Percentiles rank a stretch among this genome's conserved stretches.
phyloP scores from a whole-genome alignment of 345 rosid species.

The Abelmoschus esculentus region DNA sequence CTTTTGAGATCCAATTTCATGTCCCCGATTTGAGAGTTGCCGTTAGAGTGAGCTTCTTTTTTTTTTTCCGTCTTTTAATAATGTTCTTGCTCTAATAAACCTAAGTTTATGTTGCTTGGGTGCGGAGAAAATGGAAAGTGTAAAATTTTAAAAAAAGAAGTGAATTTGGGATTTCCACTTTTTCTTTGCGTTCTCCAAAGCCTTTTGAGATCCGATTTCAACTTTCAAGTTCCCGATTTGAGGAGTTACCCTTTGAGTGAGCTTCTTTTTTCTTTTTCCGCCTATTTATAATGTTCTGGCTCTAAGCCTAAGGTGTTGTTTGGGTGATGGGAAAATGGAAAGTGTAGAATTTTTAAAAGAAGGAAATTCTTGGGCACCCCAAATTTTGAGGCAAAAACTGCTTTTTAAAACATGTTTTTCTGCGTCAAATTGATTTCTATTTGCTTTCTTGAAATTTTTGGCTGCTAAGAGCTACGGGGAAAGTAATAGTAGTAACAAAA shows the following conservation, averaged over 20 bases:
- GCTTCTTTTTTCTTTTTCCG: not conserved
- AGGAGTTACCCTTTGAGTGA: conserved; percentile 35
- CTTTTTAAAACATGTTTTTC: not conserved
- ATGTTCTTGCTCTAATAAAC: not conserved
- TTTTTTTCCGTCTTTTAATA: not conserved
- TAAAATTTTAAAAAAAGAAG: too few relatives aligned
- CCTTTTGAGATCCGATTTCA: conserved; percentile 49
- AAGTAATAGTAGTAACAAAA: not conserved
- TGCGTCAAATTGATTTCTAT: not conserved
- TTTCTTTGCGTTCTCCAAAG: conserved; percentile 27
- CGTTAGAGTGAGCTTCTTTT: conserved; percentile 32
- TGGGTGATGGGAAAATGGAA: conserved; percentile 7
- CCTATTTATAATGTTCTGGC: not conserved
- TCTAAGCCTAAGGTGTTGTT: not conserved
- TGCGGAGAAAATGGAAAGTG: not conserved
- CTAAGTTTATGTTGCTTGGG: conserved; percentile 1
- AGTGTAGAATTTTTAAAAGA: too few relatives aligned
- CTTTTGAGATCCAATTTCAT: conserved; percentile 50
- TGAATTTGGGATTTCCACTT: not conserved
- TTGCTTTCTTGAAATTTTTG: not conserved
- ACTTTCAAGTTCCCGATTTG: too few relatives aligned
- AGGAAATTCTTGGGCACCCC: not conserved
- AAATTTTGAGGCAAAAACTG: not conserved
- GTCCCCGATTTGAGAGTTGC: conserved; percentile 51
- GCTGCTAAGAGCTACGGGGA: not conserved